These are phyloP conservation scores for Naganishia randhawae DNA, from an alignment of 768 basidiomycete genomes.

Conservation along the genomic window DNA sequence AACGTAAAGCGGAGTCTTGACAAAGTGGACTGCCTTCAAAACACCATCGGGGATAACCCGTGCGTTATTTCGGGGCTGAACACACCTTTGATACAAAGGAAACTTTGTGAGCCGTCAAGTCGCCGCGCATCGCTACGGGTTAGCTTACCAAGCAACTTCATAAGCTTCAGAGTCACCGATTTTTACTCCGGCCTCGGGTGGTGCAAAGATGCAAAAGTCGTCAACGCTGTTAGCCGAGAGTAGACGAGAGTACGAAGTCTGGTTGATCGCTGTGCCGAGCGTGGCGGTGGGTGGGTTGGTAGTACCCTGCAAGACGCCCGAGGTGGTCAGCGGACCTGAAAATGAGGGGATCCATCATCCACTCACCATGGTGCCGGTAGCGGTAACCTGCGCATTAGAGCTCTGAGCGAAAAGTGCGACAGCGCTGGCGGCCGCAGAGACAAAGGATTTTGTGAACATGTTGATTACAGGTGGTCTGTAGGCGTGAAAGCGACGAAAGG, in stretches of 20 bases:
- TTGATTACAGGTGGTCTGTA: constrained; percentile 4
- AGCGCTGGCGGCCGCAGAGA: constrained; percentile 28
- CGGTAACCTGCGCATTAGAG: constrained; percentile 46
- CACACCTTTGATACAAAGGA: too few species aligned
- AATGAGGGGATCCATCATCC: too few species aligned
- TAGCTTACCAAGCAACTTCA: constrained; percentile 51
- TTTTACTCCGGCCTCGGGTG: constrained; percentile 13
- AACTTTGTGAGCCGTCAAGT: too few species aligned
- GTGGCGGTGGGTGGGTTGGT: constrained; percentile 47
- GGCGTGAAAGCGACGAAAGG: background rate
- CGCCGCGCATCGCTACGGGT: too few species aligned
- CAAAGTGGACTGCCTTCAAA: constrained; percentile 55
- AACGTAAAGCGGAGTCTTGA: constrained; percentile 55
- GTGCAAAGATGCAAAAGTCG: constrained; percentile 39
- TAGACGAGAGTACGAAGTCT: constrained; percentile 47
- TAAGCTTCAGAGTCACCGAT: constrained; percentile 32
- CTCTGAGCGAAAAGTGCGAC: constrained; percentile 31
- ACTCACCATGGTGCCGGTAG: constrained; percentile 39
- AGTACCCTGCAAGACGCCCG: constrained; percentile 25
- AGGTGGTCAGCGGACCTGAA: background rate
- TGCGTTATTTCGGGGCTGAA: constrained; percentile 54
- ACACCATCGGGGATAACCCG: constrained; percentile 54
- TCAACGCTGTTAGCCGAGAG: constrained; percentile 48
- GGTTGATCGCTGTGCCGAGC: constrained; percentile 48
- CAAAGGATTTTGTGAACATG: constrained; percentile 30